These are phyloP conservation scores for Nannizzia gypsea DNA, from an alignment of 2,329 filamentous ascomycete genomes.

Conservation along the genomic window DNA sequence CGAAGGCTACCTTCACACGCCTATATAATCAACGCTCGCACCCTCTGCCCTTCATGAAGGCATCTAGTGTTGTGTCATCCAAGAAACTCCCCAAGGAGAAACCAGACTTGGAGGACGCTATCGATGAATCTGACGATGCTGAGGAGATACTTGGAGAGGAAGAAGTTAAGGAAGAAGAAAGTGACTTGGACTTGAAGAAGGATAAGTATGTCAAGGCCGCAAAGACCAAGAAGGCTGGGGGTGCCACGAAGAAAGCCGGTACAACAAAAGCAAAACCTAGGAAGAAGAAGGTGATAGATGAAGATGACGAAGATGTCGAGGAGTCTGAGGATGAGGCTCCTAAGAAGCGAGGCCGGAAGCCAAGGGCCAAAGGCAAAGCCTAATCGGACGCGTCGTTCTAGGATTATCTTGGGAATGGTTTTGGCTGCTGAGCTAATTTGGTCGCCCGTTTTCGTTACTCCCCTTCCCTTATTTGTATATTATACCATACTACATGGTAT, in stretches of 20 bases:
- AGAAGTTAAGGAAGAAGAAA: slow-evolving; percentile 49
- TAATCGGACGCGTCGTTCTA: background rate
- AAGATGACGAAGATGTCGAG: slow-evolving; percentile 23
- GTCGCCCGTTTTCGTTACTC: background rate
- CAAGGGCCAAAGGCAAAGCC: slow-evolving; percentile 9
- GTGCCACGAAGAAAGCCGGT: slow-evolving; percentile 19
- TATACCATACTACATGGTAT: background rate
- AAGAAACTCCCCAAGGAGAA: slow-evolving; percentile 62
- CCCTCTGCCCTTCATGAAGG: slow-evolving; percentile 92
- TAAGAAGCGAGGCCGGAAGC: slow-evolving; percentile 32
- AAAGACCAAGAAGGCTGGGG: slow-evolving; percentile 52
- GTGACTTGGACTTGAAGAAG: slow-evolving; percentile 73
- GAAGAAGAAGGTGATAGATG: slow-evolving; percentile 24
- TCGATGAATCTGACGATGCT: slow-evolving; percentile 77
- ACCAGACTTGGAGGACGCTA: slow-evolving; percentile 89
- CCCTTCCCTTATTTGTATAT: background rate
- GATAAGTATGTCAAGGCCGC: slow-evolving; percentile 94
- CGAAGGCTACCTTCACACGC: slow-evolving; percentile 82
- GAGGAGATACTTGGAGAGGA: slow-evolving; percentile 46
- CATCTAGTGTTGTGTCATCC: slow-evolving; percentile 60
- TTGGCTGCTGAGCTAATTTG: background rate
- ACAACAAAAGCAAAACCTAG: slow-evolving; percentile 17
- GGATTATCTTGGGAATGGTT: background rate
- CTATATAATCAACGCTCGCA: slow-evolving; percentile 80
- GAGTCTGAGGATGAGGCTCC: slow-evolving; percentile 41